A percentile compares a stretch with the other conserved stretches of the same genome.
Evolutionary conservation across 371 early-diverging fungal genomes (phyloP).

Genomic region (Edhazardia aedis): DNA sequence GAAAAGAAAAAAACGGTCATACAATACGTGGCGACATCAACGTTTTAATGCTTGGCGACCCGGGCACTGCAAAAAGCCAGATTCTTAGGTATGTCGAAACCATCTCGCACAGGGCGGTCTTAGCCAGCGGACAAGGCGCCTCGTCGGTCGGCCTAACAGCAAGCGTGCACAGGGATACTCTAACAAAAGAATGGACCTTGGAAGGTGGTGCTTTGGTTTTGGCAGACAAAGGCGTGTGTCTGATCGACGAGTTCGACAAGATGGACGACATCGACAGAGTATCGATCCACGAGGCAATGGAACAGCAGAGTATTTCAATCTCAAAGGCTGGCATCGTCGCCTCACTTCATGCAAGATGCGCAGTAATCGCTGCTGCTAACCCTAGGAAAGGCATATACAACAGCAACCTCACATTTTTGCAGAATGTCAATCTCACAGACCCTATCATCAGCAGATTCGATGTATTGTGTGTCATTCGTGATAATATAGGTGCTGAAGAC

Average conservation of each 20-base stretch:
- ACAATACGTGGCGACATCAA: slow-evolving; percentile 80
- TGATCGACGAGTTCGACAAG: slow-evolving; percentile 97
- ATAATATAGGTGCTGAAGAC: slow-evolving; percentile 65
- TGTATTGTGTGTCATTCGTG: slow-evolving; percentile 86
- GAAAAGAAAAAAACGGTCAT: slow-evolving; percentile 57
- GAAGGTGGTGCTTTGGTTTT: slow-evolving; percentile 96
- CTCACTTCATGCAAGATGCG: slow-evolving; percentile 74
- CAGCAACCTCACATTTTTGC: slow-evolving; percentile 67
- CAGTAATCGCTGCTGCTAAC: slow-evolving; percentile 89
- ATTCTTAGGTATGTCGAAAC: slow-evolving; percentile 85
- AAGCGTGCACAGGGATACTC: slow-evolving; percentile 75
- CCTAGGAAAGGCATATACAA: slow-evolving; percentile 88
- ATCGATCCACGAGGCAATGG: slow-evolving; percentile 98
- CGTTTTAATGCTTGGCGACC: slow-evolving; percentile 87
- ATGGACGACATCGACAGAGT: slow-evolving; percentile 85
- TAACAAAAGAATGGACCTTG: slow-evolving; percentile 86
- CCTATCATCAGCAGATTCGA: slow-evolving; percentile 97
- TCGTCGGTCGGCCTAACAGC: slow-evolving; percentile 96
- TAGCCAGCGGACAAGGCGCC: slow-evolving; percentile 94
- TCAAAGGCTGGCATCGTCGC: slow-evolving; percentile 91
- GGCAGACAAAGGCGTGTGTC: slow-evolving; percentile 83
- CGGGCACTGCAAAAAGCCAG: slow-evolving; percentile 95
- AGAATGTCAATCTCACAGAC: slow-evolving; percentile 93
- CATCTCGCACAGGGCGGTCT: slow-evolving; percentile 77
- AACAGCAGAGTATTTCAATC: slow-evolving; percentile 89